phyloP scores from a whole-genome alignment of 768 basidiomycete species.

The Collybia sordida region DNA sequence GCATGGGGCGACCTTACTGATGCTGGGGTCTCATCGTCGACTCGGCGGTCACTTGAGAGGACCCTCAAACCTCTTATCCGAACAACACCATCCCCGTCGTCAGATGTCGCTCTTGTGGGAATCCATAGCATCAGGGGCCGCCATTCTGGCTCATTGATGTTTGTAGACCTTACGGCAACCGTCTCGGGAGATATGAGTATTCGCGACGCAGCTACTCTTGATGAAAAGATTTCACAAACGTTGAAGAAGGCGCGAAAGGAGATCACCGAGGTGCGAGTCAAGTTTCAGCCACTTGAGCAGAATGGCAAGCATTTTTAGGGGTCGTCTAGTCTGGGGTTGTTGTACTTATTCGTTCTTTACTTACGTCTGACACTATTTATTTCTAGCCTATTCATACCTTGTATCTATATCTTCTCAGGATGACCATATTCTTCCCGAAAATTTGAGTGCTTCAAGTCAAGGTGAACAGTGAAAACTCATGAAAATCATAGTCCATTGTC shows the following conservation, averaged over 20 bases:
- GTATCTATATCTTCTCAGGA: too few species aligned
- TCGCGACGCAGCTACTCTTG: slow-evolving; percentile 54
- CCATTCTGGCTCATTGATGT: slow-evolving; percentile 77
- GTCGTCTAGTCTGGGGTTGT: neutral
- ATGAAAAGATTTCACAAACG: slow-evolving; percentile 55
- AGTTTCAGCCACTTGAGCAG: slow-evolving; percentile 44
- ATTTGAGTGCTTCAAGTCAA: too few species aligned
- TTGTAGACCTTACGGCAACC: slow-evolving; percentile 77
- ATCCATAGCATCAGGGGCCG: slow-evolving; percentile 66
- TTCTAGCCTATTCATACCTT: too few species aligned
- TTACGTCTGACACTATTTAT: too few species aligned
- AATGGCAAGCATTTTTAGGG: neutral
- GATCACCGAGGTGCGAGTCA: slow-evolving; percentile 70
- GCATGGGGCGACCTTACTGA: slow-evolving; percentile 85
- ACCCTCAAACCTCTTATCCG: slow-evolving; percentile 53
- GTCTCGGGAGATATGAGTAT: slow-evolving; percentile 64
- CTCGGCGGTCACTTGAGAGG: slow-evolving; percentile 50
- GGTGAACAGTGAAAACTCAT: too few species aligned
- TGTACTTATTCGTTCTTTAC: slow-evolving; percentile 1
- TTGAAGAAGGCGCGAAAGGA: slow-evolving; percentile 62
- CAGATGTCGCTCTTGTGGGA: slow-evolving; percentile 34
- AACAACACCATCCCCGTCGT: slow-evolving; percentile 20
- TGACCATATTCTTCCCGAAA: too few species aligned
- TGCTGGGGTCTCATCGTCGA: slow-evolving; percentile 65
- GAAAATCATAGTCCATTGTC: too few species aligned